phyloP scores from a whole-genome alignment of 2,329 filamentous ascomycete genomes.

The Phialophora verrucosa region DNA sequence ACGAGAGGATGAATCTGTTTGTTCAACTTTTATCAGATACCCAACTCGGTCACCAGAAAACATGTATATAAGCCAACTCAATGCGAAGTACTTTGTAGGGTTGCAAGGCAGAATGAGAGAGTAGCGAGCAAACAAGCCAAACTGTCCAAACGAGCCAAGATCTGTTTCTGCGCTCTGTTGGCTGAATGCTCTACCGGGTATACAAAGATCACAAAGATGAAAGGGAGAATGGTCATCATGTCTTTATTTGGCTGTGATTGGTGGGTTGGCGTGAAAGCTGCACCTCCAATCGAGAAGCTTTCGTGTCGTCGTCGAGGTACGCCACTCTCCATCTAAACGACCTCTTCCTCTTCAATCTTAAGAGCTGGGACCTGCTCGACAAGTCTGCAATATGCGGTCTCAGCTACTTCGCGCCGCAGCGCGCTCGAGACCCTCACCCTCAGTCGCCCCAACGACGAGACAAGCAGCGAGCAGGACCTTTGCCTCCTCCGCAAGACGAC shows the following conservation, averaged over 20 bases:
- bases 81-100: neutral
- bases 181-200: constrained; percentile 1
- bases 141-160: neutral
- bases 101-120: too few species aligned
- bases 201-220: neutral
- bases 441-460: constrained; percentile 49
- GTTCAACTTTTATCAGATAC: neutral
- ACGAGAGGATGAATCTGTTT: neutral
- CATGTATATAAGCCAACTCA: neutral
- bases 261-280: constrained; percentile 28
- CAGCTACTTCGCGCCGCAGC: constrained; percentile 67
- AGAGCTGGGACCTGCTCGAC: constrained; percentile 39
- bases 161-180: neutral
- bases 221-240: neutral
- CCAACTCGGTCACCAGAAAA: neutral
- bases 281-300: constrained; percentile 5
- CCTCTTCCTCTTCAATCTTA: constrained; percentile 16
- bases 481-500: constrained; percentile 76
- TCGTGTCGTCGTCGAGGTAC: constrained; percentile 2
- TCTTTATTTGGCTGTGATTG: constrained; percentile 16
- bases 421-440: constrained; percentile 58
- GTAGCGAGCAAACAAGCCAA: neutral
- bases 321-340: constrained; percentile 27
- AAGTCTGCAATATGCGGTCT: constrained; percentile 63
- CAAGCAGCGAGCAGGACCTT: constrained; percentile 74